Percentiles rank a stretch among this genome's conserved stretches.
Evolutionary conservation across 345 rosid species (phyloP).

Genomic region (Salix brachista): DNA sequence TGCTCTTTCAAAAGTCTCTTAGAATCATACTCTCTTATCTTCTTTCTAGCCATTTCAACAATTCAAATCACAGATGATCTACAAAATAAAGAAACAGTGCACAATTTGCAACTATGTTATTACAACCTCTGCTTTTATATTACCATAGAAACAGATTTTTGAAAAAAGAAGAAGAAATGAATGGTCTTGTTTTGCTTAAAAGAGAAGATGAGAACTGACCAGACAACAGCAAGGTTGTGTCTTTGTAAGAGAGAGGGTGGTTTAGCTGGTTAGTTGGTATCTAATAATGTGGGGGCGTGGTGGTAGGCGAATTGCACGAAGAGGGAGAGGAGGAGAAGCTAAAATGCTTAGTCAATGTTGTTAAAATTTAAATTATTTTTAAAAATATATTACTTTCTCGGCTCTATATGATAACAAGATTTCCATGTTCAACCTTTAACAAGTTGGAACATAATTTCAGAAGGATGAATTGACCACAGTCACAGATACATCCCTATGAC

Average conservation of each 20-base stretch:
- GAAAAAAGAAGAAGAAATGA: not conserved
- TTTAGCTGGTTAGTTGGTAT: not conserved
- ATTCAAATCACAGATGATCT: not conserved
- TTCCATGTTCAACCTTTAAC: no score
- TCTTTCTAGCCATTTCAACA: constrained; percentile 68
- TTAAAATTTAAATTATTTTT: no score
- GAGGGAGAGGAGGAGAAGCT: not conserved
- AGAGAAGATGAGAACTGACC: not conserved
- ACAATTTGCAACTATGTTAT: not conserved
- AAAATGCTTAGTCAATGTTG: not conserved
- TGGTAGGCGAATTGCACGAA: not conserved
- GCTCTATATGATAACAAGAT: no score
- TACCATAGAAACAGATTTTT: not conserved
- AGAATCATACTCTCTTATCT: constrained; percentile 87
- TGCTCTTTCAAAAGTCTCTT: constrained; percentile 72
- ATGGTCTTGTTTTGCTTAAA: not conserved
- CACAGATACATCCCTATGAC: no score
- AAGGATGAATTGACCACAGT: no score
- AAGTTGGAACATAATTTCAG: no score
- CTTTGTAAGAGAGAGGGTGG: not conserved
- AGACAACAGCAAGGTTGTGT: not conserved
- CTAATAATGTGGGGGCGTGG: not conserved
- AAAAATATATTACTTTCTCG: no score
- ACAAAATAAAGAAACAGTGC: not conserved
- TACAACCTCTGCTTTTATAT: not conserved